phyloP scores from a whole-genome alignment of 306 rosid genomes.

The Cyclanthera cordifolia region DNA sequence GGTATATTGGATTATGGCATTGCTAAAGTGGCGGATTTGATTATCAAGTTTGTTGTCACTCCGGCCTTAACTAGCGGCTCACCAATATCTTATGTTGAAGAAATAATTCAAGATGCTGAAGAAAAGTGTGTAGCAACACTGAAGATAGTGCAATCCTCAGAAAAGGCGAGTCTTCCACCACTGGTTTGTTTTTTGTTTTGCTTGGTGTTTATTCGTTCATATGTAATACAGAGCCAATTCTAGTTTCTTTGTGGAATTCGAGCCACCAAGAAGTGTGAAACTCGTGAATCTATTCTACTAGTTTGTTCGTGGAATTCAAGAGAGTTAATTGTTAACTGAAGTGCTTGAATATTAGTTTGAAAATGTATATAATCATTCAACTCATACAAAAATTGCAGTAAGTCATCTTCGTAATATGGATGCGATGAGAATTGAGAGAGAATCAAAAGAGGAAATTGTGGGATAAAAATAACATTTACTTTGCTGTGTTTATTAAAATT shows the following conservation, averaged over 20 bases:
- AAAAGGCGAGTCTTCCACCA: conserved; percentile 35
- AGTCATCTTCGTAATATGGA: not conserved
- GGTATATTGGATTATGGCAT: conserved; percentile 85
- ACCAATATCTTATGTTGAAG: conserved; percentile 46
- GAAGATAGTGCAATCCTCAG: conserved; percentile 40
- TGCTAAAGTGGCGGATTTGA: conserved; percentile 77
- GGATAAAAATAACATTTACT: not conserved
- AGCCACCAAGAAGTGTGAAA: too few species aligned
- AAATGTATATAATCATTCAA: not conserved
- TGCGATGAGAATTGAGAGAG: not conserved
- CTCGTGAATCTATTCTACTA: too few species aligned
- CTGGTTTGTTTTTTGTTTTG: not conserved
- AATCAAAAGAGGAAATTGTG: not conserved
- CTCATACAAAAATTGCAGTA: not conserved
- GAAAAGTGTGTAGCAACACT: conserved; percentile 27
- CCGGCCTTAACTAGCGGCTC: conserved; percentile 40
- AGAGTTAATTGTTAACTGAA: not conserved
- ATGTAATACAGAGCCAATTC: not conserved
- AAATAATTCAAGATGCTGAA: conserved; percentile 33
- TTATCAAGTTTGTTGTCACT: conserved; percentile 51
- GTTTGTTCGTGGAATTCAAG: not conserved
- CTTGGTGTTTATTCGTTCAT: not conserved
- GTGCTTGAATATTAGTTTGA: not conserved
- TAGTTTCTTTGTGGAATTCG: not conserved
- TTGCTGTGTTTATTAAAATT: not conserved